Conservation (phyloP, 176 grass and related monocot genomes). For the Rhynchospora breviuscula region DNA sequence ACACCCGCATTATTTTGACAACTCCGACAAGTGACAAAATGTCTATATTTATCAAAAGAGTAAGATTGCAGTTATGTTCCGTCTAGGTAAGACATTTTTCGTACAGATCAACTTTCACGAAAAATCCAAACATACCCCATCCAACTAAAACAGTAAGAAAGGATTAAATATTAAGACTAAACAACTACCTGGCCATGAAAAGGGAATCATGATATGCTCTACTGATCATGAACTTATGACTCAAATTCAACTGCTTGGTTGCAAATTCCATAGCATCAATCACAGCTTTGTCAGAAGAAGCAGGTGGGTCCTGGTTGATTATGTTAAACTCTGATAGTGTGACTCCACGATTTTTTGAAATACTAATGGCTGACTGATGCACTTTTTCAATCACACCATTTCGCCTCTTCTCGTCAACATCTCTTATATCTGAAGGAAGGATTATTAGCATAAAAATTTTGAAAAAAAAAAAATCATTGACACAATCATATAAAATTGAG, state of each 20-base stretch:
- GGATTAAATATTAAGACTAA: not conserved
- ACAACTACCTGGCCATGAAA: constrained; percentile 98
- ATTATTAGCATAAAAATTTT: constrained; percentile 4
- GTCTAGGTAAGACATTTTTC: not conserved
- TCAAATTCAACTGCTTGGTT: constrained; percentile 48
- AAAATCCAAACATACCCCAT: not conserved
- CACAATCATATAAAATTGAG: not conserved
- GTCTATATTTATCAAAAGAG: not conserved
- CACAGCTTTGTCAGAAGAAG: constrained; percentile 64
- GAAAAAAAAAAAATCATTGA: not conserved
- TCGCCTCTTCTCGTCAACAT: constrained; percentile 81
- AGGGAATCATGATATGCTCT: constrained; percentile 98
- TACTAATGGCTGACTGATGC: constrained; percentile 47
- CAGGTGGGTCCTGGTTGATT: constrained; percentile 88
- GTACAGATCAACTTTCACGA: not conserved
- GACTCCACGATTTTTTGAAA: constrained; percentile 56
- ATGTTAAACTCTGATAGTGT: constrained; percentile 72
- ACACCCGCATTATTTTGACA: not conserved
- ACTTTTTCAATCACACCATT: constrained; percentile 79
- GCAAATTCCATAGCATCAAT: constrained; percentile 61
- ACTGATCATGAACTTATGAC: constrained; percentile 82
- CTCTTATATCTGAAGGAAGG: constrained; percentile 54
- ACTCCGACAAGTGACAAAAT: not conserved
- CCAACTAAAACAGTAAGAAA: not conserved
- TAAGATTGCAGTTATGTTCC: not conserved